A percentile compares a stretch with the other conserved stretches of the same genome.
These are phyloP conservation scores for Agrocybe pediades DNA, from an alignment of 768 basidiomycete species.

Conservation along the genomic window DNA sequence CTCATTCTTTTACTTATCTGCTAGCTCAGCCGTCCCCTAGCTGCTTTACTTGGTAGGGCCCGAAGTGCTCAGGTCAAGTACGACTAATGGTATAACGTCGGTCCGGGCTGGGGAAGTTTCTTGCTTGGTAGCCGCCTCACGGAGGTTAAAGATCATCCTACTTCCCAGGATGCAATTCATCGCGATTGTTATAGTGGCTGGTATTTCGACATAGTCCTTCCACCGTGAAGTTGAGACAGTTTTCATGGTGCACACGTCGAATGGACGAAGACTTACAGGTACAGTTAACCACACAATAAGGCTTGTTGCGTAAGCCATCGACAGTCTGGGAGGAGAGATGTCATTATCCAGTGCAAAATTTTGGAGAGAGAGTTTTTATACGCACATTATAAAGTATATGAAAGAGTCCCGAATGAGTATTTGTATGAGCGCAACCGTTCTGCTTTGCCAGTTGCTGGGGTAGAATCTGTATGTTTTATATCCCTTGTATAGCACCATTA, in stretches of 20 bases:
- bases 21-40: too few relatives aligned
- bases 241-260: too few relatives aligned
- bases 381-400: not conserved
- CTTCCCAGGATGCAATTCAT: not conserved
- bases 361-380: too few relatives aligned
- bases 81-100: too few relatives aligned
- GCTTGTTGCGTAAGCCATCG: not conserved
- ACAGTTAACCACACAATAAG: not conserved
- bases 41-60: too few relatives aligned
- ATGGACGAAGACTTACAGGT: not conserved
- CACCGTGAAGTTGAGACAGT: not conserved
- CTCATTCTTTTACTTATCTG: too few relatives aligned
- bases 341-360: too few relatives aligned
- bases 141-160: not conserved
- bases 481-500: not conserved
- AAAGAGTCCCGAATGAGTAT: not conserved
- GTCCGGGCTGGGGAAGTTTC: too few relatives aligned
- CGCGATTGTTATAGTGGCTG: not conserved
- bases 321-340: not conserved
- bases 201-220: not conserved
- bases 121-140: constrained; percentile 41
- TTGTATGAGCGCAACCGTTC: not conserved
- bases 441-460: not conserved
- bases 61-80: too few relatives aligned
- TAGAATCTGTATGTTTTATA: not conserved